phyloP scores from a whole-genome alignment of 164 flowering plant genomes.

The Sextonia rubra region DNA sequence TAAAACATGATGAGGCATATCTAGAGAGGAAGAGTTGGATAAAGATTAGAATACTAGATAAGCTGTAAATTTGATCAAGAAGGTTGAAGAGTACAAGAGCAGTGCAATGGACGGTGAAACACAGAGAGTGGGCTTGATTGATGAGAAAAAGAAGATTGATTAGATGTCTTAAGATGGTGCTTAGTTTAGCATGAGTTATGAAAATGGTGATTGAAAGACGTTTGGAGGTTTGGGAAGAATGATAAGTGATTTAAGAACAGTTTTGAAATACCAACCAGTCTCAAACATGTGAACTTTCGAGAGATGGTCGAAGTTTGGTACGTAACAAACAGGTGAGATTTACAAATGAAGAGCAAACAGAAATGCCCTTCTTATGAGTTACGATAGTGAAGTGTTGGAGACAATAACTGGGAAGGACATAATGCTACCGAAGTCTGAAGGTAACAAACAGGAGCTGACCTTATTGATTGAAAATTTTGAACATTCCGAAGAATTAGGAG shows the following conservation, averaged over 20 bases:
- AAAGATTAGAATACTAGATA: background rate
- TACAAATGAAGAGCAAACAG: background rate
- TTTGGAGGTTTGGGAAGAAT: background rate
- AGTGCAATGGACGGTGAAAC: too few relatives aligned
- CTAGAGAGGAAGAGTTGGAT: background rate
- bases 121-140: too few relatives aligned
- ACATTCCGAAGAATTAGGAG: background rate
- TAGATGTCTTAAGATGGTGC: background rate
- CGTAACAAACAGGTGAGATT: background rate
- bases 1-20: slow-evolving; percentile 26
- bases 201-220: background rate
- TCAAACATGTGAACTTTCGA: background rate
- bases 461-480: background rate
- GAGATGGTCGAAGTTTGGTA: background rate
- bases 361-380: background rate
- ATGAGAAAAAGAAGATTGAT: background rate
- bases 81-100: too few relatives aligned
- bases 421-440: background rate
- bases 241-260: background rate
- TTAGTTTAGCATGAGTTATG: background rate
- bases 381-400: background rate
- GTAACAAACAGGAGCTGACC: background rate
- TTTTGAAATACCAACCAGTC: background rate
- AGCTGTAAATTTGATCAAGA: background rate
- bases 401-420: background rate